Evolutionary conservation across 2,329 filamentous ascomycete genomes (phyloP).

Genomic region (Fusarium brachygibbosum): DNA sequence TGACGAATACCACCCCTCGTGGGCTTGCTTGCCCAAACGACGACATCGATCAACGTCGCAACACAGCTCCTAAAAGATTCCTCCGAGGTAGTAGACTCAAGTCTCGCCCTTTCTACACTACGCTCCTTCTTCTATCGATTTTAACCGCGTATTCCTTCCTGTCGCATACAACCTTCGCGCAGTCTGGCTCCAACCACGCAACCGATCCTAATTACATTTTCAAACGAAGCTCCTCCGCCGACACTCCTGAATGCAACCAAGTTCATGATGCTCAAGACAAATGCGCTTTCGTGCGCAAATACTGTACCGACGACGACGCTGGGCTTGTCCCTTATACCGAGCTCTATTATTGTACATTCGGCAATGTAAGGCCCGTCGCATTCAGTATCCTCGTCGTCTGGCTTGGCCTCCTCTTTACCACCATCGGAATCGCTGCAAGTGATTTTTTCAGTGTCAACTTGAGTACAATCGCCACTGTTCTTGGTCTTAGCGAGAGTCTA

Average conservation of each 20-base stretch:
- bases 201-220: slow-evolving; percentile 38
- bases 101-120: slow-evolving; percentile 64
- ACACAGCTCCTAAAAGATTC: slow-evolving; percentile 22
- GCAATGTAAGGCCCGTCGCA: slow-evolving; percentile 77
- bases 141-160: slow-evolving; percentile 62
- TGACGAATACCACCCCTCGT: slow-evolving; percentile 30
- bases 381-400: slow-evolving; percentile 83
- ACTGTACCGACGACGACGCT: slow-evolving; percentile 91
- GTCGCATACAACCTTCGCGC: slow-evolving; percentile 40
- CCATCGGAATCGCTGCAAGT: slow-evolving; percentile 96
- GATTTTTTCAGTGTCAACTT: slow-evolving; percentile 99
- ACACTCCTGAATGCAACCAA: slow-evolving; percentile 74
- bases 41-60: slow-evolving; percentile 16
- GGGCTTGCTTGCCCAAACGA: slow-evolving; percentile 19
- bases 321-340: slow-evolving; percentile 89
- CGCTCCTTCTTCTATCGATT: slow-evolving; percentile 61
- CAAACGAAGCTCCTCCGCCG: slow-evolving; percentile 46
- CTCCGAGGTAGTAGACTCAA: slow-evolving; percentile 56
- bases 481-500: slow-evolving; percentile 95
- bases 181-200: slow-evolving; percentile 22
- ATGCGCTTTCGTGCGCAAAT: slow-evolving; percentile 84
- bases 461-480: slow-evolving; percentile 87
- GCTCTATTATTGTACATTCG: slow-evolving; percentile 88
- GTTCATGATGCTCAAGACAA: slow-evolving; percentile 84
- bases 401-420: slow-evolving; percentile 92